Evolutionary conservation across 805 yeast genomes (phyloP).

Genomic region (Ogataea ramenticola): DNA sequence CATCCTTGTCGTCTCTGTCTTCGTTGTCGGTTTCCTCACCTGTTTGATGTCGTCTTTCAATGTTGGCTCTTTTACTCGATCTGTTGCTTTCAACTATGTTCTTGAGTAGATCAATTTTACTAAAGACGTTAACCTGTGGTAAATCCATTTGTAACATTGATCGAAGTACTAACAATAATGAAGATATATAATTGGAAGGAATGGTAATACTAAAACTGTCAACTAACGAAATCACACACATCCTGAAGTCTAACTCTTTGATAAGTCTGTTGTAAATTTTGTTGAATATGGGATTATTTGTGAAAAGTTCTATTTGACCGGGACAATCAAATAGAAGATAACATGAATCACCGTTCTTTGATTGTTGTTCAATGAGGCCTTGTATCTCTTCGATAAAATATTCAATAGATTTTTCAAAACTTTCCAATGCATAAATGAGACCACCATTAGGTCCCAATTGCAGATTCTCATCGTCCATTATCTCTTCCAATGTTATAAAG

Average conservation of each 20-base stretch:
- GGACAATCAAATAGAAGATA: conserved; percentile 86
- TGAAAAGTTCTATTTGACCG: conserved; percentile 93
- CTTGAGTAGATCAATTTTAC: conserved; percentile 78
- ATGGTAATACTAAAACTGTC: conserved; percentile 78
- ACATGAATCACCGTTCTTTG: conserved; percentile 40
- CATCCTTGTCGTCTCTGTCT: conserved; percentile 5
- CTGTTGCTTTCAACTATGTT: conserved; percentile 33
- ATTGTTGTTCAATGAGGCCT: conserved; percentile 37
- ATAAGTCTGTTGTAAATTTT: conserved; percentile 60
- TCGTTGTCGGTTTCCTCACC: conserved; percentile 6
- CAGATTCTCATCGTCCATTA: conserved; percentile 45
- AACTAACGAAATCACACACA: conserved; percentile 79
- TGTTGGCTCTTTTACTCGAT: conserved; percentile 4
- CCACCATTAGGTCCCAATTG: conserved; percentile 75
- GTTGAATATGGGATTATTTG: conserved; percentile 74
- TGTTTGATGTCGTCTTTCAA: conserved; percentile 11
- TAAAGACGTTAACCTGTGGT: conserved; percentile 89
- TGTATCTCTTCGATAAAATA: conserved; percentile 50
- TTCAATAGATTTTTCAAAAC: conserved; percentile 49
- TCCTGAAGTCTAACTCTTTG: conserved; percentile 57
- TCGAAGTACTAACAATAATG: conserved; percentile 71
- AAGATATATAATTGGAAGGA: conserved; percentile 85
- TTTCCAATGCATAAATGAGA: conserved; percentile 78
- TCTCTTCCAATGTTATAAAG: conserved; percentile 47
- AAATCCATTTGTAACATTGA: conserved; percentile 89